Percentiles rank a stretch among this genome's conserved stretches.
Evolutionary conservation across 176 grass and related monocot genomes (phyloP).

Genomic region (Tillandsia leiboldiana): DNA sequence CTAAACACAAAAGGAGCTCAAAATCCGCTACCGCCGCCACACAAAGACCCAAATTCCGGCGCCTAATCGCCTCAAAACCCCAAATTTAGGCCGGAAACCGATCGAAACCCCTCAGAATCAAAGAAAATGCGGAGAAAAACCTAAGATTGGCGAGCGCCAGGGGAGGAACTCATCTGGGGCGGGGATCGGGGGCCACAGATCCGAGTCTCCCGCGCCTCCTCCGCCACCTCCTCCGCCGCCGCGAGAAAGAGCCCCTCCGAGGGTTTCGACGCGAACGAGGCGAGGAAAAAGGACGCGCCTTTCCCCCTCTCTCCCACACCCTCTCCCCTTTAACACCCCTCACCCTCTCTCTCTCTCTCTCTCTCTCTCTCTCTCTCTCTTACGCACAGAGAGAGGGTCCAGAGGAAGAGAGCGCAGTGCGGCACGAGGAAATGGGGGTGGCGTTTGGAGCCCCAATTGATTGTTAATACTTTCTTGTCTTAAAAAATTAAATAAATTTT

Average conservation of each 20-base stretch:
- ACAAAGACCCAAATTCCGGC: neutral
- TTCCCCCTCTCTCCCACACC: neutral
- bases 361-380: no score
- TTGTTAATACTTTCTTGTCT: no score
- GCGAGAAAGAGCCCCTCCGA: neutral
- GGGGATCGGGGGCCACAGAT: neutral
- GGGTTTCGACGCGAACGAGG: neutral
- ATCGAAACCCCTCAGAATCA: neutral
- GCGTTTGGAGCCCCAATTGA: neutral
- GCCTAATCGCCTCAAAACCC: neutral
- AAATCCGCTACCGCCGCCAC: neutral
- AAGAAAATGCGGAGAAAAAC: conserved; percentile 5
- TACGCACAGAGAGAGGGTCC: no score
- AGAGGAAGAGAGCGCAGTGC: no score
- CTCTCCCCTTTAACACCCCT: neutral
- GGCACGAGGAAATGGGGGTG: no score
- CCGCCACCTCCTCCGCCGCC: neutral
- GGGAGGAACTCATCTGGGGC: conserved; percentile 8
- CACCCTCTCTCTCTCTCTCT: neutral
- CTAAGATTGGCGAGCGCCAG: neutral
- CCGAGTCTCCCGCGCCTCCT: conserved; percentile 1
- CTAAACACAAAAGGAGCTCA: no score
- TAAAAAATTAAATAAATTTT: no score
- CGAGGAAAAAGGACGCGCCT: neutral
- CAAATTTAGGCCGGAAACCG: neutral